Conservation (phyloP, 805 yeast genomes). For the Wickerhamomyces kurtzmanii region DNA sequence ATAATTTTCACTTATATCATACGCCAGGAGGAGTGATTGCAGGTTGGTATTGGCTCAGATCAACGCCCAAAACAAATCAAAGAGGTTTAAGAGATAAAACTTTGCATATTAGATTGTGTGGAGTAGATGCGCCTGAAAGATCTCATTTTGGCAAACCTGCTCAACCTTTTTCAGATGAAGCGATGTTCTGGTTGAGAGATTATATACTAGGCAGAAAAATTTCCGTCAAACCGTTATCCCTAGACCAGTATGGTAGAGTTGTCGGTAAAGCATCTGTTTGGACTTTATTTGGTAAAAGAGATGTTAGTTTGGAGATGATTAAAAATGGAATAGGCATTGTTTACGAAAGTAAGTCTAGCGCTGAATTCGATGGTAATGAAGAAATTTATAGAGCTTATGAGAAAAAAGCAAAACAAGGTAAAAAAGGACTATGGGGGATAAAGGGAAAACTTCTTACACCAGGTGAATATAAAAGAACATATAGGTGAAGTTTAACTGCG, state of each 20-base stretch:
- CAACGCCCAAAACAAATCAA: slow-evolving; percentile 44
- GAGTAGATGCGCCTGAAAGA: slow-evolving; percentile 95
- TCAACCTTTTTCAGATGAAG: slow-evolving; percentile 82
- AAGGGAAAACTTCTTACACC: slow-evolving; percentile 53
- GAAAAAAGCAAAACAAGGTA: slow-evolving; percentile 40
- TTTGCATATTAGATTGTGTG: slow-evolving; percentile 74
- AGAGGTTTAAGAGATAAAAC: slow-evolving; percentile 51
- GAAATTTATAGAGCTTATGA: slow-evolving; percentile 50
- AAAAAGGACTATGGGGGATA: slow-evolving; percentile 63
- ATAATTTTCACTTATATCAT: slow-evolving; percentile 86
- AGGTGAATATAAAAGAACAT: slow-evolving; percentile 58
- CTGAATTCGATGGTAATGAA: slow-evolving; percentile 81
- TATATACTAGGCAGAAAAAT: slow-evolving; percentile 60
- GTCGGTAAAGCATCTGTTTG: slow-evolving; percentile 66
- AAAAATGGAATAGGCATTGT: slow-evolving; percentile 76
- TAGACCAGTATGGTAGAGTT: slow-evolving; percentile 85
- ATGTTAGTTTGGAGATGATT: slow-evolving; percentile 84
- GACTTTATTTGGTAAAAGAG: slow-evolving; percentile 56
- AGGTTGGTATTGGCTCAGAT: slow-evolving; percentile 93
- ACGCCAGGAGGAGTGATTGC: slow-evolving; percentile 82
- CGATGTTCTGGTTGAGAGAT: slow-evolving; percentile 63
- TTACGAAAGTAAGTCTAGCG: slow-evolving; percentile 73
- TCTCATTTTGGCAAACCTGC: slow-evolving; percentile 92
- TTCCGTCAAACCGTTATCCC: slow-evolving; percentile 64
- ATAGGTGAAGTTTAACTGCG: slow-evolving; percentile 12